Evolutionary conservation across 805 yeast species (phyloP).

Genomic region (Metschnikowia drakensbergensis): DNA sequence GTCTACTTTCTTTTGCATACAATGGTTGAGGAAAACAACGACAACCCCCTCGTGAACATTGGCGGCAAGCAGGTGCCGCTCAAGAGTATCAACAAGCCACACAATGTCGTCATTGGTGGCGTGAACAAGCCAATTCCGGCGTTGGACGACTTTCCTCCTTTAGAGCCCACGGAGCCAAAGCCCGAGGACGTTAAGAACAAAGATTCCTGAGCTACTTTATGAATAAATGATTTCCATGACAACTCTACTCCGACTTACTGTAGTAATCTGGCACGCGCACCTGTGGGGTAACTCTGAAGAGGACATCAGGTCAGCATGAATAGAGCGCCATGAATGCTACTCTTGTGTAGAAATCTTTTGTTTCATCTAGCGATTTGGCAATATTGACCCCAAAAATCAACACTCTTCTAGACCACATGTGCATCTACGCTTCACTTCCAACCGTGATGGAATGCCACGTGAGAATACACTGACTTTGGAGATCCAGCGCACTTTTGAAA

Average conservation of each 20-base stretch:
- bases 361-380: no score
- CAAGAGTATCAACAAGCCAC: slow-evolving; percentile 37
- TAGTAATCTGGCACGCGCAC: background rate
- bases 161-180: slow-evolving; percentile 16
- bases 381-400: no score
- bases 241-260: no score
- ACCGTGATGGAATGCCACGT: no score
- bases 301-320: no score
- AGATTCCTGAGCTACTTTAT: background rate
- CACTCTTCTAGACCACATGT: no score
- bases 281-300: background rate
- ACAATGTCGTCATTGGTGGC: slow-evolving; percentile 21
- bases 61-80: slow-evolving; percentile 39
- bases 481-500: no score
- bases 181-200: background rate
- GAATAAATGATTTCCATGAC: background rate
- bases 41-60: slow-evolving; percentile 25
- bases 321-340: no score
- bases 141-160: slow-evolving; percentile 16
- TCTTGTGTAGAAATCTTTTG: no score
- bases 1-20: slow-evolving; percentile 10
- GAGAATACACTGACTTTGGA: no score
- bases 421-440: no score
- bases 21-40: slow-evolving; percentile 11
- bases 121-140: slow-evolving; percentile 16